Base-by-base conservation (phyloP, 2,329 filamentous ascomycete species). In the Scedosporium apiospermum region DNA sequence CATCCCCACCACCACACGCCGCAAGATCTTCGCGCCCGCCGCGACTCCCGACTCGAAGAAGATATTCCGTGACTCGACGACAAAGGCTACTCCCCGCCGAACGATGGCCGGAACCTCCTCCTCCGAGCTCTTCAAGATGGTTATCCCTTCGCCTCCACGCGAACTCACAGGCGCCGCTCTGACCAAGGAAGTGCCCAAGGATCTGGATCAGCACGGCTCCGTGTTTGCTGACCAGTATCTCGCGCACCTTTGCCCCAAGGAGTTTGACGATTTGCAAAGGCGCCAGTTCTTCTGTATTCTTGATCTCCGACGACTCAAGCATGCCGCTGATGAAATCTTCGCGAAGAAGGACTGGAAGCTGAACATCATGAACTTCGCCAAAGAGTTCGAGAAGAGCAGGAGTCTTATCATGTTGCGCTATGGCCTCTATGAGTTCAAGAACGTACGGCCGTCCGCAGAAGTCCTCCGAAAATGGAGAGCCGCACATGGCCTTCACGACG, bases 241-340 rank as follows among this genome's bases (percentile, higher is more conserved):
- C 46, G 75, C 77, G 1, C 79, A 85, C 64, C 78, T 84, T 38
- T 85, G 82, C 66, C 83, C 83, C 2, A 72, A 78, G 27, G 79
- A 83, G 53, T 80, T 85, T 65, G 81, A 83, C 65, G 83, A 86
- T 60, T 76, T 82, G 61, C 82, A 86, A 71, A 78, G 82, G 58
- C 80, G 82, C 63, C 83, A 86, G 73, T 86, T 85, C 69, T 86
- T 85, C 67, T 86, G 83, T 69, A 81, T 86, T 65, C 81, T 86
- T 66, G 83, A 86, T 68, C 74, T 86, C 63, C 81, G 83, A 64
- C 79, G 83, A 65, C 76, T 86, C 57, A 86, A 86, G 72, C 84
- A 85, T 67, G 80, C 82, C 5, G 83, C 83, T 30, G 79, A 85
- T 66, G 83, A 86, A 67, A 83, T 86, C 16, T 86, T 86, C 64